Evolutionary conservation across 345 rosid species (phyloP).

Genomic region (Euphorbia lathyris): DNA sequence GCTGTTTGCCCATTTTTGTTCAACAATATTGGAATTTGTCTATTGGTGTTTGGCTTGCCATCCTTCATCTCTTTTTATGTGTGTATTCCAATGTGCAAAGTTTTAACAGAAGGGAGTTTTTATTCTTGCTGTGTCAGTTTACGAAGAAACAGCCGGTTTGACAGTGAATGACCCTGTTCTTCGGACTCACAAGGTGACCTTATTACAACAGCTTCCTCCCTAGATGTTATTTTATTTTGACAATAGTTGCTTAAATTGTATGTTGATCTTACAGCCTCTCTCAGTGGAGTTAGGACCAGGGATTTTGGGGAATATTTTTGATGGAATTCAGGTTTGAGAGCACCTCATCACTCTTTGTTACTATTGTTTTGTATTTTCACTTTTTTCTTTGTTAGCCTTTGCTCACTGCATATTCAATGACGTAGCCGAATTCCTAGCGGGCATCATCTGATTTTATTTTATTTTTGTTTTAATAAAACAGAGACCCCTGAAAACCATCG

Average conservation of each 20-base stretch:
- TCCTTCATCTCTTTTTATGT: neutral
- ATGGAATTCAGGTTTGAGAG: constrained; percentile 90
- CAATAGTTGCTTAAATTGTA: constrained; percentile 16
- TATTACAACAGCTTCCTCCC: neutral
- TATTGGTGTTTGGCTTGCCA: neutral
- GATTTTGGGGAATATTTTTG: constrained; percentile 95
- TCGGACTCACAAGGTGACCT: constrained; percentile 76
- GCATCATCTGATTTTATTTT: constrained; percentile 6
- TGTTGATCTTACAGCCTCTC: constrained; percentile 69
- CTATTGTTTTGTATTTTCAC: neutral
- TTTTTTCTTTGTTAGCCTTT: neutral
- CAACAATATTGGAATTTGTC: neutral
- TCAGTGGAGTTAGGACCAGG: constrained; percentile 99
- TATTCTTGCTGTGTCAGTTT: constrained; percentile 48
- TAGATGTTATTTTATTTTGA: neutral
- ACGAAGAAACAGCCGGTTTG: constrained; percentile 95
- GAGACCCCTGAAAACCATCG: constrained; percentile 99
- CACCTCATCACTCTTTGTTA: neutral
- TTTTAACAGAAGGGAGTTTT: neutral
- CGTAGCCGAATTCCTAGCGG: neutral
- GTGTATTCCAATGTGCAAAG: neutral
- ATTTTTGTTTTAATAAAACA: constrained; percentile 22
- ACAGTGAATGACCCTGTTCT: constrained; percentile 94
- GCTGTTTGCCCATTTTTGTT: neutral
- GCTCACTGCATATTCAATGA: neutral